phyloP scores from a whole-genome alignment of 1,284 basidiomycete species.

The Mycosarcoma maydis region DNA sequence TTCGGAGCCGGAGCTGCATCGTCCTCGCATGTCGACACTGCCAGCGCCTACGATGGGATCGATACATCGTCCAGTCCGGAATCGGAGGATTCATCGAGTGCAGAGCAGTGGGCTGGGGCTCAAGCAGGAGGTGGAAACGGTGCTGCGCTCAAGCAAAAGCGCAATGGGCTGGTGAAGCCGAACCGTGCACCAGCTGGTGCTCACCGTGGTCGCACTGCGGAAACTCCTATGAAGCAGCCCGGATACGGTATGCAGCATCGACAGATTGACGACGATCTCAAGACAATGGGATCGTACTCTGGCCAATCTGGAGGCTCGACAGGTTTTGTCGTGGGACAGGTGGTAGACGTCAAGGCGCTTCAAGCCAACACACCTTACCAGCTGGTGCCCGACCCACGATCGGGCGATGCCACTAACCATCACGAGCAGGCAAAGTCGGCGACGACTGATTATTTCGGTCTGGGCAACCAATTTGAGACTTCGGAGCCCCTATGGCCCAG shows the following conservation, averaged over 20 bases:
- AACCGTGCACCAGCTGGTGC: slow-evolving; percentile 57
- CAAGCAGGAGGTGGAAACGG: slow-evolving; percentile 13
- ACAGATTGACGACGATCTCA: slow-evolving; percentile 82
- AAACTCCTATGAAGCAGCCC: slow-evolving; percentile 85
- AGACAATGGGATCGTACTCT: slow-evolving; percentile 31
- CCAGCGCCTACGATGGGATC: slow-evolving; percentile 37
- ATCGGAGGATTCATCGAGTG: slow-evolving; percentile 14
- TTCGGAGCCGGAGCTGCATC: slow-evolving; percentile 1
- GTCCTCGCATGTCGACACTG: slow-evolving; percentile 19
- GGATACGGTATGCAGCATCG: slow-evolving; percentile 92
- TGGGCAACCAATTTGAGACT: slow-evolving; percentile 18
- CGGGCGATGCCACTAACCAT: slow-evolving; percentile 4
- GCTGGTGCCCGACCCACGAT: slow-evolving; percentile 16
- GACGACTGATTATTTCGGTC: slow-evolving; percentile 31
- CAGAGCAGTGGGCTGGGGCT: slow-evolving; percentile 25
- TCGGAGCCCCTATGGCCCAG: slow-evolving; percentile 26
- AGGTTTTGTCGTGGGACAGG: slow-evolving; percentile 53
- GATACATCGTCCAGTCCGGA: slow-evolving; percentile 21
- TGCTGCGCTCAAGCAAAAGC: slow-evolving; percentile 28
- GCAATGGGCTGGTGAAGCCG: slow-evolving; percentile 48
- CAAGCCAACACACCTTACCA: slow-evolving; percentile 44
- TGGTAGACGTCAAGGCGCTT: slow-evolving; percentile 52
- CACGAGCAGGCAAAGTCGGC: slow-evolving; percentile 19
- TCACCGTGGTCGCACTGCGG: slow-evolving; percentile 73
- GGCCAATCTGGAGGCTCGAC: slow-evolving; percentile 12